Evolutionary conservation across 2,329 filamentous ascomycete species (phyloP).

Genomic region (Colletotrichum lentis): DNA sequence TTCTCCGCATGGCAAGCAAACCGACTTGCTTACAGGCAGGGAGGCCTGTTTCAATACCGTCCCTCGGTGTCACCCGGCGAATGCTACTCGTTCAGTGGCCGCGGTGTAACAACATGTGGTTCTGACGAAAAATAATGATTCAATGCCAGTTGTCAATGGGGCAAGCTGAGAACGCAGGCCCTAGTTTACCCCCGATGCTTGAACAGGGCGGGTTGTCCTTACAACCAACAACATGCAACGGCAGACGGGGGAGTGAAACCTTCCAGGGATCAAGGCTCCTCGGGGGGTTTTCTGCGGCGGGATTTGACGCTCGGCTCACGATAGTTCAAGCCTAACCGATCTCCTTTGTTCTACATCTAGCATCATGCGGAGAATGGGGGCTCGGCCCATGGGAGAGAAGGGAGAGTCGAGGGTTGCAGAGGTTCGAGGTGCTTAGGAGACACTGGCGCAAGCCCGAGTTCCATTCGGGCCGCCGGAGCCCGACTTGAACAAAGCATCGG

Average conservation of each 20-base stretch:
- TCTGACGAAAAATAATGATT: neutral
- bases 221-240: constrained; percentile 4
- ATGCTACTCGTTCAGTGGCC: neutral
- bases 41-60: no score
- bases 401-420: neutral
- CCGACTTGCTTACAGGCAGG: neutral
- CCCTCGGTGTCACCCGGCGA: neutral
- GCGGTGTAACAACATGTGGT: neutral
- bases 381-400: neutral
- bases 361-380: neutral
- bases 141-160: neutral
- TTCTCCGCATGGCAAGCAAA: neutral
- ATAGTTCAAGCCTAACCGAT: constrained; percentile 6
- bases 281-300: constrained; percentile 15
- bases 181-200: neutral
- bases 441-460: constrained; percentile 13
- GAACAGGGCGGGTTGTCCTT: neutral
- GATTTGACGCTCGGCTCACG: constrained; percentile 5
- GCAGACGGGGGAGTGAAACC: constrained; percentile 15
- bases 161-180: neutral
- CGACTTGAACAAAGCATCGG: constrained; percentile 2
- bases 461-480: constrained; percentile 1
- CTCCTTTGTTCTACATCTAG: constrained; percentile 4
- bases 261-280: constrained; percentile 19
- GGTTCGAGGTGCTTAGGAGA: neutral